Percentiles rank a stretch among this genome's conserved stretches.
Conservation (phyloP, 2,329 filamentous ascomycete species). For the Penicillium sp. region DNA sequence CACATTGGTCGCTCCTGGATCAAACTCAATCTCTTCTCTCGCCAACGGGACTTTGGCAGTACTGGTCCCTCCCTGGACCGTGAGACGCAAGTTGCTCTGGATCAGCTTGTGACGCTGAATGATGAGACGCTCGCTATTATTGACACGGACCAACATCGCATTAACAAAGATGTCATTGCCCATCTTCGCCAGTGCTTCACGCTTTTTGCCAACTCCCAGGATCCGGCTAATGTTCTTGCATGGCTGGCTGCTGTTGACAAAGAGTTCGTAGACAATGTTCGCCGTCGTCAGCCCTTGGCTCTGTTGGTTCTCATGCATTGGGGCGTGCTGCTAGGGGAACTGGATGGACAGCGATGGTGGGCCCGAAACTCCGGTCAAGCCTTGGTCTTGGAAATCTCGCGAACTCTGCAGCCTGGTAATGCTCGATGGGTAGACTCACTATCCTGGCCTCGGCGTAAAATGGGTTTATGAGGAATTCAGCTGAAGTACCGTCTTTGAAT, state of each 20-base stretch:
- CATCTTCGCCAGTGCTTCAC: constrained; percentile 31
- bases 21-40: constrained; percentile 53
- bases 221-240: constrained; percentile 33
- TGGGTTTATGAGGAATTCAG: constrained; percentile 20
- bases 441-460: constrained; percentile 31
- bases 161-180: constrained; percentile 31
- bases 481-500: no score
- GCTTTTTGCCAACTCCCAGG: constrained; percentile 23
- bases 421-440: constrained; percentile 27
- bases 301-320: constrained; percentile 38
- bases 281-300: constrained; percentile 30
- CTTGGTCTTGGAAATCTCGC: constrained; percentile 29
- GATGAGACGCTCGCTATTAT: constrained; percentile 27
- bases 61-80: constrained; percentile 29
- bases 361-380: constrained; percentile 33
- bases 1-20: constrained; percentile 39
- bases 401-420: constrained; percentile 20
- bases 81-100: constrained; percentile 28
- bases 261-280: constrained; percentile 32
- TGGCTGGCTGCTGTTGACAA: constrained; percentile 36
- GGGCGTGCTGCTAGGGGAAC: constrained; percentile 33
- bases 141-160: constrained; percentile 28
- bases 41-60: constrained; percentile 46
- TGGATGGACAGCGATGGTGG: constrained; percentile 37
- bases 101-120: constrained; percentile 28